phyloP scores from a whole-genome alignment of 331 rosid genomes.

The Quercus lobata region DNA sequence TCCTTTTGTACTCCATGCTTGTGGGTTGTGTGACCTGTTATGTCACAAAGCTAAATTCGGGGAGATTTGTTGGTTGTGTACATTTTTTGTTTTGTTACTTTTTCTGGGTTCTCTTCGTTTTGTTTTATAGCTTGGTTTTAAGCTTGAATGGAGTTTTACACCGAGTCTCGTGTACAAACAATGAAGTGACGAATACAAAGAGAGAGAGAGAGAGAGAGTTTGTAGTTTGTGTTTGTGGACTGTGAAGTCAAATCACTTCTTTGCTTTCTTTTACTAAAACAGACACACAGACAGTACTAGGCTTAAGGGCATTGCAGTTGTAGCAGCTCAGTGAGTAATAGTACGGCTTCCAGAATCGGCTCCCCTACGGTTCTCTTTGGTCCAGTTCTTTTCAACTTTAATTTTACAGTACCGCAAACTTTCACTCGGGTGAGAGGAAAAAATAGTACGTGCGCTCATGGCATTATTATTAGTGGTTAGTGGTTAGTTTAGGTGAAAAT shows the following conservation, averaged over 20 bases:
- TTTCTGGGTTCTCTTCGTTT: too few relatives aligned
- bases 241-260: background rate
- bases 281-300: background rate
- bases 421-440: too few relatives aligned
- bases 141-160: too few relatives aligned
- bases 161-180: background rate
- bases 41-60: background rate
- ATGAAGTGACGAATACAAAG: background rate
- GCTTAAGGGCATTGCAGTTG: background rate
- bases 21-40: constrained; percentile 9
- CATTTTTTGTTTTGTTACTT: too few relatives aligned
- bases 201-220: background rate
- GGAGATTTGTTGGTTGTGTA: too few relatives aligned
- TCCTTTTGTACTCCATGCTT: constrained; percentile 48
- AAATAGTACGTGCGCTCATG: too few relatives aligned
- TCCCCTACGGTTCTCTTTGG: background rate
- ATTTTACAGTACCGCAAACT: too few relatives aligned
- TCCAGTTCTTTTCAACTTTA: background rate
- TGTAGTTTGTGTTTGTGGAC: background rate
- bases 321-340: background rate
- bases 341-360: constrained; percentile 10
- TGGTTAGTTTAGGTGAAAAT: too few relatives aligned
- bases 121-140: too few relatives aligned
- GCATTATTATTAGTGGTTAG: too few relatives aligned
- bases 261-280: background rate